Percentiles rank a stretch among this genome's conserved stretches.
Conservation (phyloP, 805 yeast genomes). For the Wickerhamomyces bovis region DNA sequence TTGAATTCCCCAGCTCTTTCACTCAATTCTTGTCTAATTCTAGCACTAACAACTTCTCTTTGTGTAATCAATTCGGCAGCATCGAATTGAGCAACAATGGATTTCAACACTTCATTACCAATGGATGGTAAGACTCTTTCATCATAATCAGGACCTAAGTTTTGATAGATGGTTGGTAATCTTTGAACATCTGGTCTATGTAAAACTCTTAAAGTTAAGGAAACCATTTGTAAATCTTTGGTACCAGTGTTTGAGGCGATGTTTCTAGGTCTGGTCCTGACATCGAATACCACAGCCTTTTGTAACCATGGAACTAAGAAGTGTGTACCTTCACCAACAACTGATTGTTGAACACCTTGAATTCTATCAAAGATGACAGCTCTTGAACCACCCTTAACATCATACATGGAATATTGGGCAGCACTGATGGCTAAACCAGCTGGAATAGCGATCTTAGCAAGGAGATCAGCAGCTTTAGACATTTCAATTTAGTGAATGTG, state of each 20-base stretch:
- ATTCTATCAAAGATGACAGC: slow-evolving; percentile 94
- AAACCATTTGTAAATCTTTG: slow-evolving; percentile 93
- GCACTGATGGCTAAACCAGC: slow-evolving; percentile 63
- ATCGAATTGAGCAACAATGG: slow-evolving; percentile 89
- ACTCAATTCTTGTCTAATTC: slow-evolving; percentile 81
- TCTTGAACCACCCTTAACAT: slow-evolving; percentile 92
- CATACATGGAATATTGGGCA: slow-evolving; percentile 81
- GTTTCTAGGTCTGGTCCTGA: slow-evolving; percentile 90
- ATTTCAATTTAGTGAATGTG: slow-evolving; percentile 14
- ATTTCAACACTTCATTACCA: slow-evolving; percentile 85
- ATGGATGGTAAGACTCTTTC: slow-evolving; percentile 90
- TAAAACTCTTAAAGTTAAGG: slow-evolving; percentile 84
- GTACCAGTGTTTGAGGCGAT: slow-evolving; percentile 95
- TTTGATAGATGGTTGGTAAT: slow-evolving; percentile 84
- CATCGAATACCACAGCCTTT: slow-evolving; percentile 83
- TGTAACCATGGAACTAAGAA: slow-evolving; percentile 95
- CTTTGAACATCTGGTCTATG: slow-evolving; percentile 87
- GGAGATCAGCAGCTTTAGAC: slow-evolving; percentile 36
- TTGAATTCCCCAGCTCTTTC: slow-evolving; percentile 82
- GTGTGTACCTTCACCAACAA: slow-evolving; percentile 95
- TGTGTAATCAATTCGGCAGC: slow-evolving; percentile 96
- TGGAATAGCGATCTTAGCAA: slow-evolving; percentile 58
- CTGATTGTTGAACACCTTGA: slow-evolving; percentile 80
- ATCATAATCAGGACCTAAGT: slow-evolving; percentile 89
- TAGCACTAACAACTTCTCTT: slow-evolving; percentile 88